phyloP scores from a whole-genome alignment of 495 filamentous ascomycete genomes.

The Hypoxylon crocopeplum region DNA sequence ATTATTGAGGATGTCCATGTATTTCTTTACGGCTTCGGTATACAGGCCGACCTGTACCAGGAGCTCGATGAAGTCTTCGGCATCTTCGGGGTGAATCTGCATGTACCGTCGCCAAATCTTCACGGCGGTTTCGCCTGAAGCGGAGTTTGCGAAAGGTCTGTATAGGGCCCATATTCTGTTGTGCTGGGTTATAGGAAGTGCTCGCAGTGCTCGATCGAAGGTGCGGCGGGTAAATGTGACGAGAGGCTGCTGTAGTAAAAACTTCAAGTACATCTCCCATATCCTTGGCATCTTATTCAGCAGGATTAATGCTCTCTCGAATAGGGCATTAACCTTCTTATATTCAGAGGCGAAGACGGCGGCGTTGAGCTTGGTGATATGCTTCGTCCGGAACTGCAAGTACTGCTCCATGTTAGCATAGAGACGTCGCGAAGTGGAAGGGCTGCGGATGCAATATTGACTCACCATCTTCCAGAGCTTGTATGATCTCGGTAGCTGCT shows the following conservation, averaged over 20 bases:
- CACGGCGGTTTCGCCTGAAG: constrained; percentile 87
- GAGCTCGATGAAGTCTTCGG: constrained; percentile 92
- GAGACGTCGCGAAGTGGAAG: constrained; percentile 18
- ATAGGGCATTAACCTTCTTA: constrained; percentile 92
- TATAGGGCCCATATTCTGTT: constrained; percentile 96
- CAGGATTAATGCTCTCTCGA: constrained; percentile 90
- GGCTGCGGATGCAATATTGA: not conserved
- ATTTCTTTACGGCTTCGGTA: constrained; percentile 90
- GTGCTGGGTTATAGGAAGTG: constrained; percentile 95
- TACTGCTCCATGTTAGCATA: constrained; percentile 64
- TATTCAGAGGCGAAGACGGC: constrained; percentile 82
- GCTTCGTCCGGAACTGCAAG: constrained; percentile 81
- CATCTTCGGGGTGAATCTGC: constrained; percentile 96
- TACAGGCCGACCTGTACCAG: constrained; percentile 83
- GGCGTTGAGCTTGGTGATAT: constrained; percentile 84
- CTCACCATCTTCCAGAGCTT: constrained; percentile 97
- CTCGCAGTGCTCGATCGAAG: constrained; percentile 93
- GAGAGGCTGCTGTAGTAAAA: constrained; percentile 87
- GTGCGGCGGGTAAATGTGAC: constrained; percentile 89
- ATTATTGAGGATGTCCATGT: constrained; percentile 94
- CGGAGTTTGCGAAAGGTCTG: constrained; percentile 89
- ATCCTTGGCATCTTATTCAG: constrained; percentile 99
- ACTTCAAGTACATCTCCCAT: constrained; percentile 97
- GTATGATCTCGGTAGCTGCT: constrained; percentile 89
- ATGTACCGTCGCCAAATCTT: constrained; percentile 96